Percentiles rank a stretch among this genome's conserved stretches.
Conservation (phyloP, 208 protist species). For the Herpetomonas samuelpessoai region DNA sequence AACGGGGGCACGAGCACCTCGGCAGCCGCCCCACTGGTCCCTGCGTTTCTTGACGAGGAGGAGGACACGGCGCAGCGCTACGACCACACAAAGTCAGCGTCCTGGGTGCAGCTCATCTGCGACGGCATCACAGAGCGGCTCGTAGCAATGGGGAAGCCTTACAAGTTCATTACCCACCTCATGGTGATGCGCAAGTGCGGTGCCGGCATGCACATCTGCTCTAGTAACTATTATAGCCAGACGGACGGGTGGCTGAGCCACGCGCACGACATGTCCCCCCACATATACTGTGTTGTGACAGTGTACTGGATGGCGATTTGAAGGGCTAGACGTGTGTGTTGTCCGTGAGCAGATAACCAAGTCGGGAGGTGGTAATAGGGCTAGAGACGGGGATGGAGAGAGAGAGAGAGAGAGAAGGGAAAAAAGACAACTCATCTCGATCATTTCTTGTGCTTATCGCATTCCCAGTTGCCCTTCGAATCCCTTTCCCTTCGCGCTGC, state of each 20-base stretch:
- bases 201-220: constrained; percentile 83
- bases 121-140: constrained; percentile 81
- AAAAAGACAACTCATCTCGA: background rate
- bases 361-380: background rate
- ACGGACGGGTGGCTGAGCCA: constrained; percentile 82
- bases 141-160: constrained; percentile 72
- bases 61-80: constrained; percentile 76
- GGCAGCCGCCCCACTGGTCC: too few species aligned
- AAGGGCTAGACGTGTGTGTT: too few species aligned
- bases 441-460: background rate
- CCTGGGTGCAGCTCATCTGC: constrained; percentile 81
- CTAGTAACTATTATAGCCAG: constrained; percentile 76
- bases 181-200: constrained; percentile 86
- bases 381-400: background rate
- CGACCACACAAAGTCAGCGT: constrained; percentile 66
- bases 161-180: constrained; percentile 82
- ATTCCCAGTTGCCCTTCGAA: too few species aligned
- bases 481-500: too few species aligned
- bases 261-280: constrained; percentile 79
- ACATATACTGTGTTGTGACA: constrained; percentile 79
- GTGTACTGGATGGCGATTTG: constrained; percentile 87
- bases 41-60: constrained; percentile 24
- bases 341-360: too few species aligned
- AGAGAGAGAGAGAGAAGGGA: constrained; percentile 5
- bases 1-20: too few species aligned